Percentiles rank a stretch among this genome's conserved stretches.
Evolutionary conservation across 495 filamentous ascomycete genomes (phyloP).

Genomic region (Aspergillus diversus): DNA sequence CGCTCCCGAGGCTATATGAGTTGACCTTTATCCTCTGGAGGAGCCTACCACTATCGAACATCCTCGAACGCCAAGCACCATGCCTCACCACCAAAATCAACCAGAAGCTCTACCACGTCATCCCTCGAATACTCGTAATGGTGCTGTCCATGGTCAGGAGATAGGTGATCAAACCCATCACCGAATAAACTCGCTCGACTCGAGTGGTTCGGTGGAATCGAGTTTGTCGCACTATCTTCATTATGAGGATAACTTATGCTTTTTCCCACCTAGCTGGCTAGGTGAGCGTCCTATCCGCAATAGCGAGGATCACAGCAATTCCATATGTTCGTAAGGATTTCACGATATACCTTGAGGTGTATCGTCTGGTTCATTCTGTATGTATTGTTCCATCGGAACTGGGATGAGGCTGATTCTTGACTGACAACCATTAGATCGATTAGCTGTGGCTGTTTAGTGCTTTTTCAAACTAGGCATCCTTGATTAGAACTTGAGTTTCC

Average conservation of each 20-base stretch:
- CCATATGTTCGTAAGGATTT: neutral
- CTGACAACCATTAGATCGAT: no score
- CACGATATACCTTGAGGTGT: no score
- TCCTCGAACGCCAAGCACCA: slow-evolving; percentile 3
- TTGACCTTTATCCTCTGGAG: no score
- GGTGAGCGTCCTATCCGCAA: slow-evolving; percentile 24
- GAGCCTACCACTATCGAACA: neutral
- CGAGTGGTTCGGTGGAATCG: slow-evolving; percentile 12
- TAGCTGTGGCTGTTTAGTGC: no score
- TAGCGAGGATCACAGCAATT: neutral
- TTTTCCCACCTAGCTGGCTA: slow-evolving; percentile 44
- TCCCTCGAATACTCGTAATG: neutral
- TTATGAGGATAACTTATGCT: slow-evolving; percentile 47
- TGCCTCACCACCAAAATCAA: slow-evolving; percentile 11
- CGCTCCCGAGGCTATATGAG: no score
- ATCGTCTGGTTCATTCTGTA: neutral
- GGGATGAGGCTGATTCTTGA: no score
- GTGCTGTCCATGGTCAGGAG: neutral
- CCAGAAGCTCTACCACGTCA: slow-evolving; percentile 1
- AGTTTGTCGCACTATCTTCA: slow-evolving; percentile 39
- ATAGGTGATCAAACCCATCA: neutral
- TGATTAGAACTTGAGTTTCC: no score
- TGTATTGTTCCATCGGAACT: neutral
- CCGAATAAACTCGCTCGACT: neutral
- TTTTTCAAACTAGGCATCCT: no score